These are phyloP conservation scores for Lentinula sp. DNA, from an alignment of 768 basidiomycete species.

Conservation along the genomic window DNA sequence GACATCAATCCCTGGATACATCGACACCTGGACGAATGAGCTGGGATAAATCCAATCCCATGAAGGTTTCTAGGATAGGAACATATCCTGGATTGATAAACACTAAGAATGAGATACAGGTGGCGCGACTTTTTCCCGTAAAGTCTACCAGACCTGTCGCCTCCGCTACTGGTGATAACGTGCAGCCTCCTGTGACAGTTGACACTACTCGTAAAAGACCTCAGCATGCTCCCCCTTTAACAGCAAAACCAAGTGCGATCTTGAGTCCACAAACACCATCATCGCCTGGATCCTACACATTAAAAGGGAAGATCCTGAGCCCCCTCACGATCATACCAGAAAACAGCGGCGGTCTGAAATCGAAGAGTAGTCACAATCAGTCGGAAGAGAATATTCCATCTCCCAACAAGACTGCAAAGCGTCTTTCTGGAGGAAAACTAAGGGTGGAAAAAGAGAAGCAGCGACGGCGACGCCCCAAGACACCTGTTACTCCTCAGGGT, in stretches of 20 bases:
- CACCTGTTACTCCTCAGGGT: background rate
- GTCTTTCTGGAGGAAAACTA: background rate
- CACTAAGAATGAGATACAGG: background rate
- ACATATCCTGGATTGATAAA: background rate
- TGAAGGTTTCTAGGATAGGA: background rate
- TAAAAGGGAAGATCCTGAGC: background rate
- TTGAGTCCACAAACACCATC: background rate
- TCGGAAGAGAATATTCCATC: background rate
- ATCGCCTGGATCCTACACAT: background rate
- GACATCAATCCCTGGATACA: background rate
- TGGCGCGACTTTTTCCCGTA: background rate
- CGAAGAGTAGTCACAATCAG: background rate
- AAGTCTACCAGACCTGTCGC: background rate
- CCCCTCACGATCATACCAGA: conserved; percentile 2
- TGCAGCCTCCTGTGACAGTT: background rate
- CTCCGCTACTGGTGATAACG: background rate
- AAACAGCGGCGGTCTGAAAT: background rate
- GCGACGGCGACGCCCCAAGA: background rate
- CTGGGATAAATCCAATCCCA: background rate
- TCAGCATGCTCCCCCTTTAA: background rate
- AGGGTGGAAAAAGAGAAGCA: conserved; percentile 2
- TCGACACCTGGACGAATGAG: background rate
- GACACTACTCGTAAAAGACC: background rate
- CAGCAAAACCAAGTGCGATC: background rate
- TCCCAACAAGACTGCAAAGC: background rate